Base-by-base conservation (phyloP, 1,284 basidiomycete species). In the Pyrrhoderma noxium region DNA sequence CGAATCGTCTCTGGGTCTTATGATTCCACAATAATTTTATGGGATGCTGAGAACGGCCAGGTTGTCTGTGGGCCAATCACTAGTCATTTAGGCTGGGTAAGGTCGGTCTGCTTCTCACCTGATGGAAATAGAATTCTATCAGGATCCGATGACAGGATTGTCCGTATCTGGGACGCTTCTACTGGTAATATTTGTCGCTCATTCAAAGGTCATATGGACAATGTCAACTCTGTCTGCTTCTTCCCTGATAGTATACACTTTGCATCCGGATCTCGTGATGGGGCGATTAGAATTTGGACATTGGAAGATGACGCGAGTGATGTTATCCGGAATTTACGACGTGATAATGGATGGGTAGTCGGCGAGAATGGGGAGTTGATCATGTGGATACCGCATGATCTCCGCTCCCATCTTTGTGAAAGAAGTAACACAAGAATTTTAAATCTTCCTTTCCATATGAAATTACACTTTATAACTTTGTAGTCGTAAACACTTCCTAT, bases 91-190 rank as follows among this genome's bases (percentile, higher is more conserved):
- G 38, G 5, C 5, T n/a, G 5, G 2, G 50, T 58, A 22, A 18
- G 8, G 1, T 51, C 53, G 27, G 52, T 58, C 3, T 42, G 44
- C 16, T 51, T 46, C 49, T 49, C 48, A 8, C 8, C 40, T 48
- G 48, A 49, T 23, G 48, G 48, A 16, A 45, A 11, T 2, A 37
- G 23, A 18, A 38, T 49, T 19, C 38, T 45, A 11, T 49, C 39
- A 22, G 48, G 48, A 8, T 47, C 43, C 3, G 8, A 2, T 21
- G 39, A 45, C 22, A 25, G 31, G 9, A 47, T 38, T 22, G 25
- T 49, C 14, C 36, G 48, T n/a, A 31, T 49, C 11, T 49, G 48
- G 48, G 38, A 49, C 25, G 21, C 39, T 5, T 9, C 11, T 7
- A 45, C 23, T 18, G 19, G 43, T 11, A 13, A 45, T 11, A 5